Conservation (phyloP, 805 yeast species). For the Saccharomyces eubayanus region DNA sequence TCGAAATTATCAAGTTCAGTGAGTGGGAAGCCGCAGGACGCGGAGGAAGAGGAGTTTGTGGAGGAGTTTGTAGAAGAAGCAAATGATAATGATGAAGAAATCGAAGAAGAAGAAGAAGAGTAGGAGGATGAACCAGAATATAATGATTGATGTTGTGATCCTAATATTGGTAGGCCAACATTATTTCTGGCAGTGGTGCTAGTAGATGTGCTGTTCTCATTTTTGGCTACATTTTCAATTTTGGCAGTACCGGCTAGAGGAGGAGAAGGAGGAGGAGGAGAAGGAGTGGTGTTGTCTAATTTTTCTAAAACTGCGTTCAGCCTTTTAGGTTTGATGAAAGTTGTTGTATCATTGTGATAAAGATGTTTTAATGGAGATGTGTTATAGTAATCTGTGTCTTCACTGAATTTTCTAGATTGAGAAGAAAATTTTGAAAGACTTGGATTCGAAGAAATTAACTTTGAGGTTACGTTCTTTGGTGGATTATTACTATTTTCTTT, state of each 20-base stretch:
- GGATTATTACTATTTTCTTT: not conserved
- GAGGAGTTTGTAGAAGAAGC: not conserved
- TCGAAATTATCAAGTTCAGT: not conserved
- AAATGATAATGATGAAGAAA: not conserved
- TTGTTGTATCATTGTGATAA: constrained; percentile 21
- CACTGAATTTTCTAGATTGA: constrained; percentile 25
- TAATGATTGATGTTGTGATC: not conserved
- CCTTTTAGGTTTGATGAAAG: constrained; percentile 5
- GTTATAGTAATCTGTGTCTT: constrained; percentile 30
- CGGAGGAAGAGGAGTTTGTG: not conserved
- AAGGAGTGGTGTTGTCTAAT: not conserved
- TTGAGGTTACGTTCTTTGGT: not conserved
- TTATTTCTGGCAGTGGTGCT: not conserved
- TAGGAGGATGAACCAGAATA: not conserved
- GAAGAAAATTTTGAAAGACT: not conserved
- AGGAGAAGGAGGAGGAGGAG: not conserved
- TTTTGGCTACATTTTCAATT: not conserved
- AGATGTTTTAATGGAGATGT: constrained; percentile 29
- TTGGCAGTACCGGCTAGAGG: not conserved
- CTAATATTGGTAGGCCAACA: not conserved
- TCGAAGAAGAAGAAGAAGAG: not conserved
- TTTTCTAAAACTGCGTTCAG: constrained; percentile 1
- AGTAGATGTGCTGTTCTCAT: not conserved
- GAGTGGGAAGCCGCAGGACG: not conserved
- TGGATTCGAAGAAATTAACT: not conserved